Base-by-base conservation (phyloP, 208 protist species). In the Leptomonas pyrrhocoris region DNA sequence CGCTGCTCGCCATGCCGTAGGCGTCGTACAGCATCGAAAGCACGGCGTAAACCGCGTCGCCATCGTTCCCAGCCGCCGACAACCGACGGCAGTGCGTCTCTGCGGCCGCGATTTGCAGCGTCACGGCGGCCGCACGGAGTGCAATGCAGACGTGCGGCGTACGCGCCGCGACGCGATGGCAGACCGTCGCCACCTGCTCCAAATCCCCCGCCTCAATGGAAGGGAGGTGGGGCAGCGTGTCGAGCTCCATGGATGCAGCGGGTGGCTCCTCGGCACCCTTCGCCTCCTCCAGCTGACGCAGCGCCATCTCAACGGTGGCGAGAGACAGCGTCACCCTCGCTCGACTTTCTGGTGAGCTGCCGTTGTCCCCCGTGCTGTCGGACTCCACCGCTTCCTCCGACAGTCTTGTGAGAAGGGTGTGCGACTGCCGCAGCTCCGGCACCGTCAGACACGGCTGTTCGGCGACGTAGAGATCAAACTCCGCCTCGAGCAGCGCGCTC, bases 401-500 rank as follows among this genome's bases (percentile, higher is more conserved):
- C 13, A 15, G 34, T 16, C 6, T 40, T 13, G 21, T 50, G 56
- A 53, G 54, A n/a, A 40, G 28, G 42, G 13, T 3, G 53, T 30
- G 46, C 51, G 45, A 6, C 16, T 25, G n/a, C 38, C 53, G 36
- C 18, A 83, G 31, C 42, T 74, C 46, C n/a, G 60, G 53, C 0
- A 69, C 18, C 0, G 46, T 28, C 34, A 85, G 61, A 28, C 48
- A 25, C 1, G 75, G 27, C 19, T 65, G 38, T 16, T 34, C 71
- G 16, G 38, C 31, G 2, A 61, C 36, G 30, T 80, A 87, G 15
- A 72, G 34, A 21, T 81, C 72, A 30, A 81, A 81, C 58, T 87
- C 82, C 5, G 54, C 36, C 30, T 71, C 67, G 0, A 87, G 59
- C 6, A 80, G 45, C 0, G 54, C 60, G 3, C 27, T 19, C 11